phyloP scores from a whole-genome alignment of 1,284 basidiomycete genomes.

The Ustilago shanxiensis region DNA sequence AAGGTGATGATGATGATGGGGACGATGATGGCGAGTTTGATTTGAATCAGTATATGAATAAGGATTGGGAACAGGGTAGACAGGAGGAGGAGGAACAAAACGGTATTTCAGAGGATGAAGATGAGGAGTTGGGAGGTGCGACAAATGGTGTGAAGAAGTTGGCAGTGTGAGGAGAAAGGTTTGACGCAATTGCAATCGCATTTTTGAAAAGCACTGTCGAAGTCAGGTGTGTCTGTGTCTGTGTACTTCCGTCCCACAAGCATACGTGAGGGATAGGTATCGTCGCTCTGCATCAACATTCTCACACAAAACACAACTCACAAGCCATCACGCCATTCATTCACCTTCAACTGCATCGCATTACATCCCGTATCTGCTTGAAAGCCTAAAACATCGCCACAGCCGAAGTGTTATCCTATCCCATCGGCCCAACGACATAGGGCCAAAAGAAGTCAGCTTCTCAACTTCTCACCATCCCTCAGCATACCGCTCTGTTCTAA shows the following conservation, averaged over 20 bases:
- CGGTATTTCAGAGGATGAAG: conserved; percentile 34
- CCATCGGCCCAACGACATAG: neutral
- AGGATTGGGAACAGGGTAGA: conserved; percentile 63
- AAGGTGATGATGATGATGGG: conserved; percentile 76
- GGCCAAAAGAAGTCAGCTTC: neutral
- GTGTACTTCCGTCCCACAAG: no score
- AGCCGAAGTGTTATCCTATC: neutral
- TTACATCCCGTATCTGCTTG: neutral
- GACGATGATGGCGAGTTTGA: conserved; percentile 70
- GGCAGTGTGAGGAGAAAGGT: conserved; percentile 8
- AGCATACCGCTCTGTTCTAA: neutral
- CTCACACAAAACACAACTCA: neutral
- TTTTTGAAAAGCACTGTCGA: no score
- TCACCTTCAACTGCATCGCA: neutral
- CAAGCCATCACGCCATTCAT: neutral
- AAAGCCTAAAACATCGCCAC: neutral
- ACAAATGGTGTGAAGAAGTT: conserved; percentile 26
- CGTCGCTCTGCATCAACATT: neutral
- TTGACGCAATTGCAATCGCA: no score
- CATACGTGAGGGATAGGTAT: no score
- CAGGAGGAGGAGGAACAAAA: conserved; percentile 52
- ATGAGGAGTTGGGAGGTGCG: neutral
- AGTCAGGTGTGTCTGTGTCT: no score
- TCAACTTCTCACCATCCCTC: neutral
- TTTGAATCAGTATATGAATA: conserved; percentile 61